phyloP scores from a whole-genome alignment of 805 yeast genomes.

The Candida incommunis region DNA sequence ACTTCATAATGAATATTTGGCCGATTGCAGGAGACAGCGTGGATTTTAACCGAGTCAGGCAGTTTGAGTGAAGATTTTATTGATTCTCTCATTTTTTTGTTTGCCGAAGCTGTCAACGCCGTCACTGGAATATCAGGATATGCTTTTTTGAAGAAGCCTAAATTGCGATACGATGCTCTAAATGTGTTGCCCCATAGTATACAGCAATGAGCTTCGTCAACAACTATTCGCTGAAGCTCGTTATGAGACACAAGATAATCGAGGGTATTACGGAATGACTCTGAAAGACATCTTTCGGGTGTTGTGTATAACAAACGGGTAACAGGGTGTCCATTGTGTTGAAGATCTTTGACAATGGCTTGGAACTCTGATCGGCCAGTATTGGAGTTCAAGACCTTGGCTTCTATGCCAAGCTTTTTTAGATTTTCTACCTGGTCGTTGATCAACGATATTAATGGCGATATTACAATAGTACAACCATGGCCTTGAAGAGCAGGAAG shows the following conservation, averaged over 20 bases:
- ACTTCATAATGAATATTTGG: slow-evolving; percentile 74
- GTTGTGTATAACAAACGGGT: slow-evolving; percentile 87
- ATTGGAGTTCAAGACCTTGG: slow-evolving; percentile 80
- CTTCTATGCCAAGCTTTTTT: slow-evolving; percentile 48
- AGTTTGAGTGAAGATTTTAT: slow-evolving; percentile 77
- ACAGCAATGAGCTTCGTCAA: slow-evolving; percentile 97
- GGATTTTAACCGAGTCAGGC: slow-evolving; percentile 39
- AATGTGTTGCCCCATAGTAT: slow-evolving; percentile 99
- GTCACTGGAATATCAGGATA: slow-evolving; percentile 79
- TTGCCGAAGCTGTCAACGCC: slow-evolving; percentile 97
- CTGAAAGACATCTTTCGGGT: slow-evolving; percentile 58
- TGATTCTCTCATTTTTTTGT: slow-evolving; percentile 24
- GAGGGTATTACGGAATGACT: slow-evolving; percentile 51
- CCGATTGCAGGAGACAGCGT: slow-evolving; percentile 87
- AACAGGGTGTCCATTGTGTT: slow-evolving; percentile 54
- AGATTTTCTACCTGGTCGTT: slow-evolving; percentile 91
- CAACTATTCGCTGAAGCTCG: slow-evolving; percentile 69
- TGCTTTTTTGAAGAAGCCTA: slow-evolving; percentile 54
- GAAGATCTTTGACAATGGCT: slow-evolving; percentile 45
- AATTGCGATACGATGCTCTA: slow-evolving; percentile 83
- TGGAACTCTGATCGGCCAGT: slow-evolving; percentile 49
- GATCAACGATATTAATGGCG: slow-evolving; percentile 93
- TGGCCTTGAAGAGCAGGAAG: slow-evolving; percentile 73
- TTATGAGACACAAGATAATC: slow-evolving; percentile 37
- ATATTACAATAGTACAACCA: slow-evolving; percentile 73